phyloP scores from a whole-genome alignment of 2,329 filamentous ascomycete species.

The Sporothrix pseudoabietina region DNA sequence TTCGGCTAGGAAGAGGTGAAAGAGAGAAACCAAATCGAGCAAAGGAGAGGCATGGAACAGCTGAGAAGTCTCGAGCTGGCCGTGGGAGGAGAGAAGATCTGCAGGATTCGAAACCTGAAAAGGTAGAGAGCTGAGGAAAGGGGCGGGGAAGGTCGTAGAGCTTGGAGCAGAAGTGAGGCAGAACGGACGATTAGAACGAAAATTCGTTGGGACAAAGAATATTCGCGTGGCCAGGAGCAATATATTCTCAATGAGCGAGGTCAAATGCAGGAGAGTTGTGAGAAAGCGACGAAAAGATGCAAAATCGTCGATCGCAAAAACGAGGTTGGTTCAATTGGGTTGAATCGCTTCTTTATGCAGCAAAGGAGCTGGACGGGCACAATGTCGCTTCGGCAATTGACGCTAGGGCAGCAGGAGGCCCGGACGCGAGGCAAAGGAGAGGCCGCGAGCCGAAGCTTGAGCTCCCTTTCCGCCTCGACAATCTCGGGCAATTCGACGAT shows the following conservation, averaged over 20 bases:
- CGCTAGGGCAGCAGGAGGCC: conserved; percentile 2
- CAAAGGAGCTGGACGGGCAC: background rate
- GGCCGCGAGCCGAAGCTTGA: background rate
- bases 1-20: conserved; percentile 14
- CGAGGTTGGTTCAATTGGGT: background rate
- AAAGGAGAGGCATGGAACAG: conserved; percentile 4
- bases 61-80: conserved; percentile 9
- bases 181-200: background rate
- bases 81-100: background rate
- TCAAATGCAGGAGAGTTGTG: background rate
- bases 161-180: background rate
- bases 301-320: background rate
- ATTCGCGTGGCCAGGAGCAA: background rate
- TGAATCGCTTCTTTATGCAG: background rate
- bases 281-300: background rate
- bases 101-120: conserved; percentile 14
- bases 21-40: background rate
- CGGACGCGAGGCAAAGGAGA: background rate
- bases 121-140: conserved; percentile 1
- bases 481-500: background rate
- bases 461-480: background rate
- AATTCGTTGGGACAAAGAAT: background rate
- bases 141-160: background rate
- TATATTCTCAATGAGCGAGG: background rate
- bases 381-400: background rate